These are phyloP conservation scores for Neoscytalidium dimidiatum DNA, from an alignment of 2,329 filamentous ascomycete genomes.

Conservation along the genomic window DNA sequence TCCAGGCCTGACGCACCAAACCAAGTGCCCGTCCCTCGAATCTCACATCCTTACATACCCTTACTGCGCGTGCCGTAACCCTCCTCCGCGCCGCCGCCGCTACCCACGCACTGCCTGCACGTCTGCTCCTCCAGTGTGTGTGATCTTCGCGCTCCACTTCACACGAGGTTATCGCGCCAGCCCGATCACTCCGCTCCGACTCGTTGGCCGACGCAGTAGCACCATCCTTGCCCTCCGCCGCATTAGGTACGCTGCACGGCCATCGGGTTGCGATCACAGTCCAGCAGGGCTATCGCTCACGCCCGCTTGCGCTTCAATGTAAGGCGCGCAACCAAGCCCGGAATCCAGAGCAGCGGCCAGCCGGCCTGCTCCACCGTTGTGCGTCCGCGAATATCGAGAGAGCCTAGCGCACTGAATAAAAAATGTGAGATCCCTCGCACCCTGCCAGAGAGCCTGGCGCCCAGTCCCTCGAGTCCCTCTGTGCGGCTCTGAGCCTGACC, in stretches of 20 bases:
- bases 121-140: neutral
- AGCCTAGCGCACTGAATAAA: conserved; percentile 2
- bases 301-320: neutral
- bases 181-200: neutral
- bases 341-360: neutral
- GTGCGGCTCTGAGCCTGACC: neutral
- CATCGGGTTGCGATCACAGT: neutral
- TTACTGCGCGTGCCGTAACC: neutral
- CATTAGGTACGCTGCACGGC: neutral
- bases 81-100: too few relatives aligned
- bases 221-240: neutral
- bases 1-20: neutral
- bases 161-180: neutral
- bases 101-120: neutral
- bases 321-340: neutral
- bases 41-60: neutral
- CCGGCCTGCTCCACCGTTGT: conserved; percentile 4
- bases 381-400: neutral
- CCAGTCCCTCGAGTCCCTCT: neutral
- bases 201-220: neutral
- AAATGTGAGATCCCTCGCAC: neutral
- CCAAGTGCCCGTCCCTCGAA: neutral
- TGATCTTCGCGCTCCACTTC: conserved; percentile 2
- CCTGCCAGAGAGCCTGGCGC: neutral
- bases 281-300: neutral